These are phyloP conservation scores for Dendrocalamus sinicus DNA, from an alignment of 176 grass and related monocot genomes.

Conservation along the genomic window DNA sequence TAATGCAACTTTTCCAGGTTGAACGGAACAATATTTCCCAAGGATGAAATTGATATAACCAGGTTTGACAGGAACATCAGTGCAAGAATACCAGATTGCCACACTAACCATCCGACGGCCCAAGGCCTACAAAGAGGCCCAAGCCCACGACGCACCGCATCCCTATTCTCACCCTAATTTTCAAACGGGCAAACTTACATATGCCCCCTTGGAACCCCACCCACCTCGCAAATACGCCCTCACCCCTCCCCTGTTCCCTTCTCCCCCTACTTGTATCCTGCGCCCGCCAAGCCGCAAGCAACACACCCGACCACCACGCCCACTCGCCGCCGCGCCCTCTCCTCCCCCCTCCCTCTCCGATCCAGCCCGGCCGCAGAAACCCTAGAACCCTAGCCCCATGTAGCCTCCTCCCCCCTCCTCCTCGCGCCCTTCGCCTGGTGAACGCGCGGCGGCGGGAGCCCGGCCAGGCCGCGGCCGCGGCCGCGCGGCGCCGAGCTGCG, in stretches of 20 bases:
- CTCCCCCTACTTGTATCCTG: conserved; percentile 36
- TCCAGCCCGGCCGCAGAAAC: conserved; percentile 9
- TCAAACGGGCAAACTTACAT: conserved; percentile 43
- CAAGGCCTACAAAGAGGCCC: neutral
- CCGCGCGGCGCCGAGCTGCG: neutral
- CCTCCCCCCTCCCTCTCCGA: conserved; percentile 13
- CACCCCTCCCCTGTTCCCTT: neutral
- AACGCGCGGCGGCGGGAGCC: neutral
- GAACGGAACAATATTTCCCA: neutral
- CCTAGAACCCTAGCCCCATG: neutral
- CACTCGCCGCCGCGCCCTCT: neutral
- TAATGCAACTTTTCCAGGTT: neutral
- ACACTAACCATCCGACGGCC: no score
- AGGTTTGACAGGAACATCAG: neutral
- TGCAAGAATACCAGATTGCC: no score
- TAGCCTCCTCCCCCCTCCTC: neutral
- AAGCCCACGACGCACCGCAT: neutral
- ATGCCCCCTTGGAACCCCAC: conserved; percentile 22
- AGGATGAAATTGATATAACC: neutral
- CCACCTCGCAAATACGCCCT: conserved; percentile 13
- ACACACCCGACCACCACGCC: conserved; percentile 27
- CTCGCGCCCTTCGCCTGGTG: neutral
- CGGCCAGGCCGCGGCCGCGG: conserved; percentile 9
- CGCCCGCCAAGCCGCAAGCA: conserved; percentile 54
- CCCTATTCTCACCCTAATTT: conserved; percentile 40